phyloP scores from a whole-genome alignment of 2,329 filamentous ascomycete genomes.

The Hypoxylon sp. region DNA sequence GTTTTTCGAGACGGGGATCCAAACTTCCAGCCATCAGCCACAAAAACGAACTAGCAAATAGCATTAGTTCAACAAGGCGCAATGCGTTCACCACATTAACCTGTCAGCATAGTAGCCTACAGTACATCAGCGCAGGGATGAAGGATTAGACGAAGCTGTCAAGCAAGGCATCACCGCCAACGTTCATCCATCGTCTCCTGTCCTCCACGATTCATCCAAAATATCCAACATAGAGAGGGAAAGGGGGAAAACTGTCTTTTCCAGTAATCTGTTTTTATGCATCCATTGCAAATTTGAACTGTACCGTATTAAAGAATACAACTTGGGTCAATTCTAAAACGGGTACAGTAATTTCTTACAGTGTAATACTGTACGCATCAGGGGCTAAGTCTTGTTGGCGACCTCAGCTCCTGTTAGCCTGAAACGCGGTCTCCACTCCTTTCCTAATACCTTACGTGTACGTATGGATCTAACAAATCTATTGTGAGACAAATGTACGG shows the following conservation, averaged over 20 bases:
- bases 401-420: slow-evolving; percentile 42
- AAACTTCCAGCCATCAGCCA: slow-evolving; percentile 36
- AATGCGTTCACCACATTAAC: slow-evolving; percentile 29
- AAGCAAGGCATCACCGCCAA: slow-evolving; percentile 15
- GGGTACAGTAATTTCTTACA: slow-evolving; percentile 6
- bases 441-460: slow-evolving; percentile 36
- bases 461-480: slow-evolving; percentile 21
- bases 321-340: not conserved
- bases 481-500: slow-evolving; percentile 3
- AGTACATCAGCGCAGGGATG: slow-evolving; percentile 33
- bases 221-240: slow-evolving; percentile 9
- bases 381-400: slow-evolving; percentile 34
- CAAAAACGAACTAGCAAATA: slow-evolving; percentile 39
- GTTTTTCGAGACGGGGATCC: slow-evolving; percentile 31
- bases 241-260: slow-evolving; percentile 6
- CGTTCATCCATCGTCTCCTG: not conserved
- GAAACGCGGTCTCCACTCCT: slow-evolving; percentile 38
- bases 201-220: not conserved
- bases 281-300: slow-evolving; percentile 3
- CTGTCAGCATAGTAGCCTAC: slow-evolving; percentile 31
- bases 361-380: slow-evolving; percentile 18
- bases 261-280: slow-evolving; percentile 8
- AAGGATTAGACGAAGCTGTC: slow-evolving; percentile 25
- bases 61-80: slow-evolving; percentile 37
- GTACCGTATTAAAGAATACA: slow-evolving; percentile 23